These are phyloP conservation scores for Tilletiaria anomala DNA, from an alignment of 1,284 basidiomycete genomes.

Conservation along the genomic window DNA sequence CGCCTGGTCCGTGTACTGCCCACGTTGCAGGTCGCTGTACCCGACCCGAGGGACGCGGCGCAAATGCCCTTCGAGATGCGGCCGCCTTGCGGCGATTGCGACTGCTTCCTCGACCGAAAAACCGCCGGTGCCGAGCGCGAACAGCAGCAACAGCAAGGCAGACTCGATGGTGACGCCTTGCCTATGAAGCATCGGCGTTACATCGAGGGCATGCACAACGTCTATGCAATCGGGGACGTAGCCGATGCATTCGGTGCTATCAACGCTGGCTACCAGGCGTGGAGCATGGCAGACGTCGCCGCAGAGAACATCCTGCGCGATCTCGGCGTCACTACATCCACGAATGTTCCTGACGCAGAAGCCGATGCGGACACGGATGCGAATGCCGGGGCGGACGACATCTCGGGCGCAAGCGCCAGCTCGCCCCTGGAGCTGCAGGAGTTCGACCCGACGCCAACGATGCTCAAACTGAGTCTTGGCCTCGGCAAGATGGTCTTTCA, in stretches of 20 bases:
- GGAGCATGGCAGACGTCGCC: conserved; percentile 37
- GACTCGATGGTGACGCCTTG: not conserved
- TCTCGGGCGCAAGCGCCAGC: not conserved
- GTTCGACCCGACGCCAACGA: conserved; percentile 25
- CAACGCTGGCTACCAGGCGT: conserved; percentile 38
- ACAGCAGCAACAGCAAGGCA: not conserved
- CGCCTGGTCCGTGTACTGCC: conserved; percentile 26
- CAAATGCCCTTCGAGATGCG: conserved; percentile 23
- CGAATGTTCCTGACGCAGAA: not conserved
- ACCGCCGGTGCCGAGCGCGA: conserved; percentile 13
- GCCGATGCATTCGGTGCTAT: conserved; percentile 37
- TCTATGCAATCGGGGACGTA: conserved; percentile 36
- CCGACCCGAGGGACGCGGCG: conserved; percentile 18
- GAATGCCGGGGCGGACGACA: not conserved
- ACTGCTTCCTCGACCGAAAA: conserved; percentile 35
- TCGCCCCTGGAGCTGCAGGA: conserved; percentile 5
- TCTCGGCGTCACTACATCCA: conserved; percentile 4
- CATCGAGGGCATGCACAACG: conserved; percentile 11
- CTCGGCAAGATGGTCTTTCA: conserved; percentile 31
- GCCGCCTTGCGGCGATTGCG: conserved; percentile 35
- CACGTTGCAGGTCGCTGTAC: conserved; percentile 29
- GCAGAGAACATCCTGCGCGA: conserved; percentile 32
- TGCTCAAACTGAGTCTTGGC: conserved; percentile 33
- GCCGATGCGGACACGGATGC: not conserved
- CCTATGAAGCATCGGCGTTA: conserved; percentile 3